A percentile compares a stretch with the other conserved stretches of the same genome.
phyloP scores from a whole-genome alignment of 306 rosid genomes.

The Pachyrhizus erosus region DNA sequence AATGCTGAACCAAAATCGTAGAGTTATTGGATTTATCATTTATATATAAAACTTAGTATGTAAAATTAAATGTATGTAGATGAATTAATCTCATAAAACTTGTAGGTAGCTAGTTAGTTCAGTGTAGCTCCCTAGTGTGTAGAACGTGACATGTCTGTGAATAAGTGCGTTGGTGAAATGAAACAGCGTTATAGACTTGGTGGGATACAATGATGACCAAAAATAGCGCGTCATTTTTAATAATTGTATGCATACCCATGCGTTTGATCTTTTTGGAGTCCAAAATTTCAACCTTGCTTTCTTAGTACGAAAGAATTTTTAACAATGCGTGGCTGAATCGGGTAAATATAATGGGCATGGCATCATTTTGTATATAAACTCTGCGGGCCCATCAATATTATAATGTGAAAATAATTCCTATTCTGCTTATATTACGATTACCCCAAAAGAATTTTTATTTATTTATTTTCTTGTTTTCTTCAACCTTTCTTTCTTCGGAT shows the following conservation, averaged over 20 bases:
- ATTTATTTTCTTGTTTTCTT: background rate
- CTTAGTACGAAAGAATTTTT: conserved; percentile 49
- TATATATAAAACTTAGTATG: background rate
- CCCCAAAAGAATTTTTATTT: no score
- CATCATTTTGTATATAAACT: background rate
- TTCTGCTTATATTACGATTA: no score
- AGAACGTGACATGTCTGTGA: conserved; percentile 26
- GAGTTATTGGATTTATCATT: background rate
- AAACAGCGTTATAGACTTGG: conserved; percentile 14
- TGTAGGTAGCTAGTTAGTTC: background rate
- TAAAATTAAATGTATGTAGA: no score
- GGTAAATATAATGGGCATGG: conserved; percentile 24
- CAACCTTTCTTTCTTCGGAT: conserved; percentile 59
- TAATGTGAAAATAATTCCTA: background rate
- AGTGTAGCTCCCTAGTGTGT: background rate
- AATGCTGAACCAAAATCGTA: background rate
- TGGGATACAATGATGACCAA: conserved; percentile 56
- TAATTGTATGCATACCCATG: conserved; percentile 21
- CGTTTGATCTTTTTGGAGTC: conserved; percentile 25
- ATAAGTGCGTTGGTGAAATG: conserved; percentile 23
- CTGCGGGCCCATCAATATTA: conserved; percentile 47
- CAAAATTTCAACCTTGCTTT: conserved; percentile 58
- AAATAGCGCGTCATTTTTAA: conserved; percentile 24
- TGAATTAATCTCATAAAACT: no score
- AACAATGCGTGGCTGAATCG: background rate